These are phyloP conservation scores for Polyplosphaeria fusca DNA, from an alignment of 495 filamentous ascomycete genomes.

Conservation along the genomic window DNA sequence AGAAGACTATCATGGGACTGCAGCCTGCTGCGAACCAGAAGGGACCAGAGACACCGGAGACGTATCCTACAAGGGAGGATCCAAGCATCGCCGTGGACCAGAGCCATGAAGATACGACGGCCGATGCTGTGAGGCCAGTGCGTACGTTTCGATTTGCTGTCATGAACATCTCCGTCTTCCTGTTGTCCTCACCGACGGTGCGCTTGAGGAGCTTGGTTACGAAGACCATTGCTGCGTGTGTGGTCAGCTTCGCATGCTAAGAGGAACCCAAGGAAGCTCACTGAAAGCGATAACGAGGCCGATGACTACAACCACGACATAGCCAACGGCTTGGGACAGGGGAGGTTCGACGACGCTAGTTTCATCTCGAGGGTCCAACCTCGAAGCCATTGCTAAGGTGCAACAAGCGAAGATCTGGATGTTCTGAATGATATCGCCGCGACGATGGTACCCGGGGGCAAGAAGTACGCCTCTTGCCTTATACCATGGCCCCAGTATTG, in stretches of 20 bases:
- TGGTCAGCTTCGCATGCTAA: background rate
- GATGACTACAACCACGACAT: constrained; percentile 23
- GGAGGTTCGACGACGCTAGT: constrained; percentile 13
- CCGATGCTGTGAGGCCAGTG: constrained; percentile 50
- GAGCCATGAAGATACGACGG: constrained; percentile 42
- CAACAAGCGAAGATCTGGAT: background rate
- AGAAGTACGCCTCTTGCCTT: background rate
- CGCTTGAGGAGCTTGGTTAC: constrained; percentile 15
- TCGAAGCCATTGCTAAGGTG: background rate
- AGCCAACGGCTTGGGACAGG: constrained; percentile 21
- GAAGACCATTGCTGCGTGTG: constrained; percentile 13
- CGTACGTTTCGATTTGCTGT: constrained; percentile 50
- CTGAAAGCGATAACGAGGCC: constrained; percentile 19
- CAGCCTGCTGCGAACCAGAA: constrained; percentile 33
- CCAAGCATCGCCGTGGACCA: constrained; percentile 21
- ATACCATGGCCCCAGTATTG: background rate
- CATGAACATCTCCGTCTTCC: constrained; percentile 54
- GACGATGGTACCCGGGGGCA: background rate
- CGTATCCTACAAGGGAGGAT: constrained; percentile 37
- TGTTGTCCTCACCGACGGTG: constrained; percentile 44
- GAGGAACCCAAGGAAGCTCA: background rate
- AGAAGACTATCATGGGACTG: constrained; percentile 32
- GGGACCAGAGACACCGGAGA: constrained; percentile 25
- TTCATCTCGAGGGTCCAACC: background rate
- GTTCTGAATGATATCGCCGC: background rate